These are phyloP conservation scores for Aspergillus spinulosporus DNA, from an alignment of 2,329 filamentous ascomycete genomes.

Conservation along the genomic window DNA sequence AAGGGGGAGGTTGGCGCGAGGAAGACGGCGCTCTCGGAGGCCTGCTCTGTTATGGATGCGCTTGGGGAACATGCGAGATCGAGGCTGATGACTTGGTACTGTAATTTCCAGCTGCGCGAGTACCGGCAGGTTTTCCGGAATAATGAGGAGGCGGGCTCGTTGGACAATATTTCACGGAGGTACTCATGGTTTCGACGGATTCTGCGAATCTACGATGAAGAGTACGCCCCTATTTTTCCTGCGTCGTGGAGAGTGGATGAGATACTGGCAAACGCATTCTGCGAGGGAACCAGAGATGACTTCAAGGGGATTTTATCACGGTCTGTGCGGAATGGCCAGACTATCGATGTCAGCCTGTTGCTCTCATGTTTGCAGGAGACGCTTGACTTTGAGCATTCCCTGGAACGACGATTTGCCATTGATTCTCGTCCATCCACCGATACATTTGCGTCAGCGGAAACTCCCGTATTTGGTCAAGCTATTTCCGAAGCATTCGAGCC, in stretches of 20 bases:
- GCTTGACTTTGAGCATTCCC: constrained; percentile 89
- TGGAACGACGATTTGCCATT: constrained; percentile 79
- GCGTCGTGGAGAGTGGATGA: constrained; percentile 86
- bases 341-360: constrained; percentile 84
- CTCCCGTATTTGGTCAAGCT: constrained; percentile 78
- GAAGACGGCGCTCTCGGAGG: constrained; percentile 73
- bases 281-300: constrained; percentile 91
- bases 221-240: constrained; percentile 87
- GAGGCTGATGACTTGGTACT: constrained; percentile 90
- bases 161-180: constrained; percentile 93
- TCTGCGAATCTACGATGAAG: constrained; percentile 92
- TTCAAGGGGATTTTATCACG: constrained; percentile 90
- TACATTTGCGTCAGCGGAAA: constrained; percentile 77
- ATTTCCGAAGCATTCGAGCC: constrained; percentile 98
- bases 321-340: constrained; percentile 77
- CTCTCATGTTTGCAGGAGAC: constrained; percentile 91
- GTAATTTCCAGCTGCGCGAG: constrained; percentile 93
- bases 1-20: constrained; percentile 76
- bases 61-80: constrained; percentile 82
- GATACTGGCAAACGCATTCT: constrained; percentile 85
- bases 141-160: constrained; percentile 90
- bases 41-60: constrained; percentile 91
- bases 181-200: constrained; percentile 97
- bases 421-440: constrained; percentile 77
- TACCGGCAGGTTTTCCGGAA: constrained; percentile 94